Conservation (phyloP, 768 basidiomycete genomes). For the Pholiota microspora region DNA sequence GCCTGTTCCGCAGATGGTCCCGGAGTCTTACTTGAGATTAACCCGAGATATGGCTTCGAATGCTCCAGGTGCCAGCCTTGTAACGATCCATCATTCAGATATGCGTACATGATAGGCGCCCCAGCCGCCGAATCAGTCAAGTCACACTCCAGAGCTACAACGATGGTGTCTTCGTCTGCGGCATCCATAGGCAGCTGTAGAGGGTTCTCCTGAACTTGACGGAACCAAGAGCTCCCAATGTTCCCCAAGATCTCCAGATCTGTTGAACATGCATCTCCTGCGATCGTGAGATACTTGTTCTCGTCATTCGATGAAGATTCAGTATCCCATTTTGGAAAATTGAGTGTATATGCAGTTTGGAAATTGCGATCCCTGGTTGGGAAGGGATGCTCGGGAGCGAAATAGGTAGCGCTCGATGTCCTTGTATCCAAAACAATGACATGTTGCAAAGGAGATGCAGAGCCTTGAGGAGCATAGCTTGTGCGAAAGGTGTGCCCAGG, state of each 20-base stretch:
- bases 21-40: slow-evolving; percentile 33
- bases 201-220: slow-evolving; percentile 48
- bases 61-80: slow-evolving; percentile 72
- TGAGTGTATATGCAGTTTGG: slow-evolving; percentile 34
- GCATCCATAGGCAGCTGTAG: slow-evolving; percentile 68
- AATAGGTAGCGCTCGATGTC: slow-evolving; percentile 35
- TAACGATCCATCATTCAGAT: slow-evolving; percentile 76
- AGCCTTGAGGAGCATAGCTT: slow-evolving; percentile 48
- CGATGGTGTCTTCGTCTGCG: slow-evolving; percentile 70
- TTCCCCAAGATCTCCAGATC: slow-evolving; percentile 48
- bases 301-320: slow-evolving; percentile 32
- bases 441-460: slow-evolving; percentile 37
- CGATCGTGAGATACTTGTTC: slow-evolving; percentile 38
- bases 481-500: slow-evolving; percentile 66
- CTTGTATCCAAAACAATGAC: slow-evolving; percentile 43
- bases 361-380: slow-evolving; percentile 34
- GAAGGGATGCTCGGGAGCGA: slow-evolving; percentile 41
- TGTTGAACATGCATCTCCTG: slow-evolving; percentile 44
- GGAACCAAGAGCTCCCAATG: slow-evolving; percentile 41
- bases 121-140: slow-evolving; percentile 47
- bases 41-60: slow-evolving; percentile 55
- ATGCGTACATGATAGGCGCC: slow-evolving; percentile 67
- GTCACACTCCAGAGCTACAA: slow-evolving; percentile 65
- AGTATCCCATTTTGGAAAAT: slow-evolving; percentile 48
- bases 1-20: slow-evolving; percentile 11